Base-by-base conservation (phyloP, 768 basidiomycete species). In the Suillus tomentosus region DNA sequence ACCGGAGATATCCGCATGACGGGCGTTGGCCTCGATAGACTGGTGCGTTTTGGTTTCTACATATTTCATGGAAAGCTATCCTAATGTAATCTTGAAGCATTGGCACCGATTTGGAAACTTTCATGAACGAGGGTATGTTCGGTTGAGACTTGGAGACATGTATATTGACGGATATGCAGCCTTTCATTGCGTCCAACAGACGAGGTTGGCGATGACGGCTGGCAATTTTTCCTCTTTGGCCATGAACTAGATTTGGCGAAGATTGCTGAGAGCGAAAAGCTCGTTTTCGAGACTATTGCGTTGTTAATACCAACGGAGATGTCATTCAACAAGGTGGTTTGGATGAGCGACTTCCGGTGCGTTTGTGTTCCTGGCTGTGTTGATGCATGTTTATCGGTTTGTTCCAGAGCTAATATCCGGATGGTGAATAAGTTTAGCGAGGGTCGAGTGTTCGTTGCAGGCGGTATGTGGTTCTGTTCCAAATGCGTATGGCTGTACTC, bases 21-120 rank as follows among this genome's bases (percentile, higher is more conserved):
- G 13, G 60, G 50, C 22, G 13, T 81, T 45, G 80, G 79, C 5
- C 68, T 83, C n/a, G 74, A 76, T 40, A 67, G 71, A 27, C 76
- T 80, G 63, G 81, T 80, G 60, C 50, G 78, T 66, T 17, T 17
- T 31, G 7, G 45, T 13, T 61, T 37, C 22, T 22, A 22, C 27
- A 40, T 11, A 36, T 22, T 34, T 2, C 3, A 50, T 14, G 11
- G 14, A 50, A n/a, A 13, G 34, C n/a, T 13, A 14, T 37, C 22
- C 40, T 19, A 13, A 9, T 37, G 15, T 13, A n/a, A 36, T 54
- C 19, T 54, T 13, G 42, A 22, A 83, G 82, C 70, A 76, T 62
- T 82, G 81, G 81, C 82, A 82, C 66, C 80, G 80, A 71, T 83
- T 82, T 81, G 81, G 82, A 1, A 78, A 80, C 53, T 67, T 8